These are phyloP conservation scores for Aspergillus thermomutatus DNA, from an alignment of 2,329 filamentous ascomycete species.

Conservation along the genomic window DNA sequence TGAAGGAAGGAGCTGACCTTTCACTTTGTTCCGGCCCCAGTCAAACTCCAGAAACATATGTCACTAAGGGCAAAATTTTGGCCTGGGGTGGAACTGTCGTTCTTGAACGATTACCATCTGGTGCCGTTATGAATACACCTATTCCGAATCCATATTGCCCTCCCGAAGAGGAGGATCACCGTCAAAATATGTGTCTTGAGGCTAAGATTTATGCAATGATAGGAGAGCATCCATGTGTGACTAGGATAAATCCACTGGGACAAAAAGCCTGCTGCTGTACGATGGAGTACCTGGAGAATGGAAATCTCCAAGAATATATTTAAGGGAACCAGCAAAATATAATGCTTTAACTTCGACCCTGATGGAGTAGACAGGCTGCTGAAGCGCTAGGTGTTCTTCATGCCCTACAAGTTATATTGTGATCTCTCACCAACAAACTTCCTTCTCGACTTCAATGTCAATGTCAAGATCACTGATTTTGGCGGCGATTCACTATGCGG, in stretches of 20 bases:
- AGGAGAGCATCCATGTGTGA: constrained; percentile 15
- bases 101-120: too few relatives aligned
- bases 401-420: constrained; percentile 15
- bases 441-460: constrained; percentile 18
- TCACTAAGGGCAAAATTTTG: too few relatives aligned
- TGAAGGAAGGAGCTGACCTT: too few relatives aligned
- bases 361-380: constrained; percentile 17
- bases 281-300: constrained; percentile 18
- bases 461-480: constrained; percentile 21
- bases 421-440: constrained; percentile 21
- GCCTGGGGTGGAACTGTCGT: too few relatives aligned
- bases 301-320: constrained; percentile 14
- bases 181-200: constrained; percentile 16
- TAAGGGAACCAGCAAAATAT: constrained; percentile 8
- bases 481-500: constrained; percentile 17
- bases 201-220: constrained; percentile 15
- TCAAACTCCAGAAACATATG: too few relatives aligned
- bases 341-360: constrained; percentile 8
- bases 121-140: constrained; percentile 9
- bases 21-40: too few relatives aligned
- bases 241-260: constrained; percentile 15
- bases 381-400: constrained; percentile 19
- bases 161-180: constrained; percentile 9
- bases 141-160: constrained; percentile 14
- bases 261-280: constrained; percentile 13